Base-by-base conservation (phyloP, 202 grass and related monocot species). In the Carex arenaria region DNA sequence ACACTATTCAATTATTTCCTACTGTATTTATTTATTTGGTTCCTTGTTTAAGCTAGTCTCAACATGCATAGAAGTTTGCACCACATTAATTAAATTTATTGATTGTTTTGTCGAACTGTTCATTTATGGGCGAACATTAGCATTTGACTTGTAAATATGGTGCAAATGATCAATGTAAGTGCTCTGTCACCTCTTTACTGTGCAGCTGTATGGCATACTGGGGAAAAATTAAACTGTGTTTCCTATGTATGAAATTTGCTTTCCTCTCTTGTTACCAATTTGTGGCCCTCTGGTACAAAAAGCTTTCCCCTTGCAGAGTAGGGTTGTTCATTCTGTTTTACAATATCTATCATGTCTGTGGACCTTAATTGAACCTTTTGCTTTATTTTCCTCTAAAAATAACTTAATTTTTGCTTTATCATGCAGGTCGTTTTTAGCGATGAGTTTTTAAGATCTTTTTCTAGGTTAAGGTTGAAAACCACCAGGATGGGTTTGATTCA, bases 341-440 rank as follows among this genome's bases (percentile, higher is more conserved):
- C 4, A 32, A 76, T 56, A 56, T 76, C 5, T 2, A 6, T 76
- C 11, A 10, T 76, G 17, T 13, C 9, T 12, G 26, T 34, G 26
- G 32, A n/a, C 32, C 11, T 68, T 6, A 68, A 68, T 36, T 68
- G 13, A n/a, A n/a, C n/a, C n/a, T n/a, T n/a, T n/a, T n/a, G n/a
- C n/a, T n/a, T n/a, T n/a, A n/a, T n/a, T n/a, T n/a, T n/a, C n/a
- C n/a, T n/a, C n/a, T n/a, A n/a, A n/a, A n/a, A n/a, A n/a, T n/a
- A n/a, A n/a, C n/a, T n/a, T n/a, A n/a, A n/a, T n/a, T n/a, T 72
- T 64, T 85, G 19, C 12, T 82, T 54, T 52, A 85, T 62, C 79
- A 7, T 78, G 64, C 84, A 97, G 94, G 85, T 97, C 5, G 61
- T 94, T 79, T 80, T 97, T 23, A 97, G 94, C 43, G 90, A 97